Evolutionary conservation across 345 rosid genomes (phyloP).

Genomic region (Citrus sinensis): DNA sequence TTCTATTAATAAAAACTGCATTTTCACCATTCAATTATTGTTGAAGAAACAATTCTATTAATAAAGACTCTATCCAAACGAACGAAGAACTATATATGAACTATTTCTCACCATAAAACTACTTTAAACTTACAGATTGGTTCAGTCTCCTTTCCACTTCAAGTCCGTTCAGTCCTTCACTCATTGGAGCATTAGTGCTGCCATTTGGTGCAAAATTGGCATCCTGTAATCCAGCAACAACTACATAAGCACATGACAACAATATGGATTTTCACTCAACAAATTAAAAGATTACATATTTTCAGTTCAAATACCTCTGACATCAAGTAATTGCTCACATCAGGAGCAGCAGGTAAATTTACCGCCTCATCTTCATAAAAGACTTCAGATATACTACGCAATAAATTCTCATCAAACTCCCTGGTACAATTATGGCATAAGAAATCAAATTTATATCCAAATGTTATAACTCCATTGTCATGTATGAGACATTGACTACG

Average conservation of each 20-base stretch:
- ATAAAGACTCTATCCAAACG: neutral
- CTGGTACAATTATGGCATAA: constrained; percentile 38
- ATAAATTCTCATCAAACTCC: constrained; percentile 91
- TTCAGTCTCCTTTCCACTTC: constrained; percentile 71
- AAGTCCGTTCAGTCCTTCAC: constrained; percentile 78
- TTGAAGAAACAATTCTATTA: neutral
- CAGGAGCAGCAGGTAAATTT: constrained; percentile 80
- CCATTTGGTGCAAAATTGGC: constrained; percentile 73
- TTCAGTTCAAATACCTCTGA: constrained; percentile 61
- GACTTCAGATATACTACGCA: constrained; percentile 70
- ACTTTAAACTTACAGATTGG: constrained; percentile 46
- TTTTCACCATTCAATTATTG: neutral
- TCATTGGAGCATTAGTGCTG: constrained; percentile 40
- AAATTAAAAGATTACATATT: constrained; percentile 2
- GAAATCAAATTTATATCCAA: constrained; percentile 9
- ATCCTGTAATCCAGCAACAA: constrained; percentile 51
- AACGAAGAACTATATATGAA: neutral
- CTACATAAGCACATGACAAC: constrained; percentile 5
- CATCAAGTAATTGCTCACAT: constrained; percentile 89
- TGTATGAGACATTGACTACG: neutral
- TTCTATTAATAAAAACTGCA: neutral
- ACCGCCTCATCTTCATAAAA: constrained; percentile 81
- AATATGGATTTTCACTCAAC: constrained; percentile 1
- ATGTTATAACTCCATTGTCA: neutral
- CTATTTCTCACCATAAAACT: neutral